Percentiles rank a stretch among this genome's conserved stretches.
Conservation (phyloP, 1,284 basidiomycete genomes). For the Ceratobasidium theobromae region DNA sequence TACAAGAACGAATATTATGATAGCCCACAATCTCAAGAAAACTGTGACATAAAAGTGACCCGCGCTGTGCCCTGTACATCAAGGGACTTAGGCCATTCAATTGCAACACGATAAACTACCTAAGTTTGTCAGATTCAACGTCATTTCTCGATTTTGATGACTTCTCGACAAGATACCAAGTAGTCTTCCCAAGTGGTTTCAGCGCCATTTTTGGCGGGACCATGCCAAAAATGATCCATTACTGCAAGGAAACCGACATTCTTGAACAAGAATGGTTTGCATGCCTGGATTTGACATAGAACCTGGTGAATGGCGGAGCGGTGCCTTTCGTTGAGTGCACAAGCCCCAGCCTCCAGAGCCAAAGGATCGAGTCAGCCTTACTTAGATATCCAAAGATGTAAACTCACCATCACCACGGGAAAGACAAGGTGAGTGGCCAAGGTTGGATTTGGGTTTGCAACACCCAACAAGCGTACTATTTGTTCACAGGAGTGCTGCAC, state of each 20-base stretch:
- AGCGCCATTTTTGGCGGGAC: not conserved
- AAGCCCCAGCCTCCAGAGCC: not conserved
- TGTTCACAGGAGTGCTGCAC: not conserved
- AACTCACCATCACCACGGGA: not conserved
- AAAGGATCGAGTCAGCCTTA: not conserved
- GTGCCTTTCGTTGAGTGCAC: slow-evolving; percentile 3
- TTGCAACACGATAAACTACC: too few relatives aligned
- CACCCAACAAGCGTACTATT: not conserved
- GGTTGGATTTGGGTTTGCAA: not conserved
- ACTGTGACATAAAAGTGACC: too few relatives aligned
- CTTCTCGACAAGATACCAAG: not conserved
- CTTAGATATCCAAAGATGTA: not conserved
- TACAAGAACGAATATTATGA: too few relatives aligned
- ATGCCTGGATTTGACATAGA: not conserved
- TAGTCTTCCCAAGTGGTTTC: slow-evolving; percentile 15
- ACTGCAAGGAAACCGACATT: not conserved
- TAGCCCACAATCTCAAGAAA: too few relatives aligned
- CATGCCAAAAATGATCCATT: slow-evolving; percentile 16
- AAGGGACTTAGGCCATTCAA: too few relatives aligned
- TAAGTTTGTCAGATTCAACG: too few relatives aligned
- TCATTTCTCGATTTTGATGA: not conserved
- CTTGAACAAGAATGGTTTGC: not conserved
- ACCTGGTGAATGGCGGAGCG: not conserved
- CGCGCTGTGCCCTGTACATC: too few relatives aligned
- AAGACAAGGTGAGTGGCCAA: not conserved